Evolutionary conservation across 1,284 basidiomycete genomes (phyloP).

Genomic region (Boletus nobilissimus): DNA sequence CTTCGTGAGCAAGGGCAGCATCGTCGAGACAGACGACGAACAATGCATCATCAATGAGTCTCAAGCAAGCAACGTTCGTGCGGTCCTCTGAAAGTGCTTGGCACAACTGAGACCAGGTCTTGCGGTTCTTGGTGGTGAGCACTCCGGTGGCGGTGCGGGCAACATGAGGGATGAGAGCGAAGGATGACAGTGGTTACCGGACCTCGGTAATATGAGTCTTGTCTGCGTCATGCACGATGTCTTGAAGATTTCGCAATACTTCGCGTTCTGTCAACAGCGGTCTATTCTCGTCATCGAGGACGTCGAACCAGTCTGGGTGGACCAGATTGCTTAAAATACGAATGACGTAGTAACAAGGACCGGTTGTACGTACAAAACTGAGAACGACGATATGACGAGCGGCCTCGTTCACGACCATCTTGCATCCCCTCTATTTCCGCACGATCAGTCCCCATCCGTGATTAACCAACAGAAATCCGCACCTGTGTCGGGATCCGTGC

Average conservation of each 20-base stretch:
- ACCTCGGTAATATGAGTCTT: slow-evolving; percentile 81
- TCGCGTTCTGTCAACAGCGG: slow-evolving; percentile 92
- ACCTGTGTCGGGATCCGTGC: slow-evolving; percentile 93
- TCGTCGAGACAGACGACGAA: slow-evolving; percentile 97
- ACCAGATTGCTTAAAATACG: slow-evolving; percentile 10
- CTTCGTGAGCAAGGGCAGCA: slow-evolving; percentile 62
- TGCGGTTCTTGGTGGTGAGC: slow-evolving; percentile 92
- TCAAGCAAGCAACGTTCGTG: slow-evolving; percentile 80
- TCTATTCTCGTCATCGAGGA: slow-evolving; percentile 85
- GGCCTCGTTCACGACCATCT: slow-evolving; percentile 81
- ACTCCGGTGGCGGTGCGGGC: slow-evolving; percentile 84
- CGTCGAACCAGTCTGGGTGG: slow-evolving; percentile 89
- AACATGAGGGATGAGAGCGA: slow-evolving; percentile 48
- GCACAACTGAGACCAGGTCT: slow-evolving; percentile 88
- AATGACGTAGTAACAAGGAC: neutral
- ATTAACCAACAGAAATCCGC: slow-evolving; percentile 34
- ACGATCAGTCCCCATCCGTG: neutral
- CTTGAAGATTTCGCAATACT: slow-evolving; percentile 88
- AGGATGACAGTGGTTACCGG: slow-evolving; percentile 8
- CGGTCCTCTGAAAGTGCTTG: slow-evolving; percentile 70
- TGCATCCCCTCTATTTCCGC: slow-evolving; percentile 58
- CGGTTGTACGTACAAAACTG: slow-evolving; percentile 85
- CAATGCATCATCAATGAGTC: slow-evolving; percentile 89
- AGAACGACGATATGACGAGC: slow-evolving; percentile 90
- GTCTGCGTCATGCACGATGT: slow-evolving; percentile 91